Percentiles rank a stretch among this genome's conserved stretches.
These are phyloP conservation scores for Musa schizocarpa DNA, from an alignment of 176 grass and related monocot species.

Conservation along the genomic window DNA sequence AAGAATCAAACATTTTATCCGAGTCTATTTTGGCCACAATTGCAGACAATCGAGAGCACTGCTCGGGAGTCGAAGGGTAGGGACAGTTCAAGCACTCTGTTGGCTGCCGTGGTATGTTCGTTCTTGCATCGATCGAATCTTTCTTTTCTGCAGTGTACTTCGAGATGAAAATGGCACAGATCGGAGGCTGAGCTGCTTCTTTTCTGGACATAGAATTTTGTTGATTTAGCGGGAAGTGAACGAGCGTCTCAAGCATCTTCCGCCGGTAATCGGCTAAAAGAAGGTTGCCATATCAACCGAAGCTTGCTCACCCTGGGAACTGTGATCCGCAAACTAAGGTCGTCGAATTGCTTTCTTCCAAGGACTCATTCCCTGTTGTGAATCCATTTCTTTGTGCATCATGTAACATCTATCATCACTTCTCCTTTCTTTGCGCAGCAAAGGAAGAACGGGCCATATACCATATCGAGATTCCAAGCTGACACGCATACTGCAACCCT, in stretches of 20 bases:
- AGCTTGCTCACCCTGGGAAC: slow-evolving; percentile 84
- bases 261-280: slow-evolving; percentile 64
- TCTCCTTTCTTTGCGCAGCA: slow-evolving; percentile 31
- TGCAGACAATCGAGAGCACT: slow-evolving; percentile 69
- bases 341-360: slow-evolving; percentile 5
- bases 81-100: slow-evolving; percentile 54
- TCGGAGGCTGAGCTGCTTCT: neutral
- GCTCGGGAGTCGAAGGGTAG: slow-evolving; percentile 36
- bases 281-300: slow-evolving; percentile 92
- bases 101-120: slow-evolving; percentile 30
- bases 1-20: neutral
- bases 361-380: neutral
- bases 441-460: slow-evolving; percentile 68
- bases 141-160: too few relatives aligned
- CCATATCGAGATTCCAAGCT: slow-evolving; percentile 93
- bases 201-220: slow-evolving; percentile 53
- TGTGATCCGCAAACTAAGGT: slow-evolving; percentile 96
- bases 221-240: slow-evolving; percentile 93
- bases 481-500: slow-evolving; percentile 76
- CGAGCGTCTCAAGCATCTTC: slow-evolving; percentile 68
- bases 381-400: neutral
- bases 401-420: neutral
- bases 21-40: neutral
- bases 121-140: neutral
- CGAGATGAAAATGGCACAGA: neutral